A percentile compares a stretch with the other conserved stretches of the same genome.
Evolutionary conservation across 2,329 filamentous ascomycete genomes (phyloP).

Genomic region (Claviceps citrina): DNA sequence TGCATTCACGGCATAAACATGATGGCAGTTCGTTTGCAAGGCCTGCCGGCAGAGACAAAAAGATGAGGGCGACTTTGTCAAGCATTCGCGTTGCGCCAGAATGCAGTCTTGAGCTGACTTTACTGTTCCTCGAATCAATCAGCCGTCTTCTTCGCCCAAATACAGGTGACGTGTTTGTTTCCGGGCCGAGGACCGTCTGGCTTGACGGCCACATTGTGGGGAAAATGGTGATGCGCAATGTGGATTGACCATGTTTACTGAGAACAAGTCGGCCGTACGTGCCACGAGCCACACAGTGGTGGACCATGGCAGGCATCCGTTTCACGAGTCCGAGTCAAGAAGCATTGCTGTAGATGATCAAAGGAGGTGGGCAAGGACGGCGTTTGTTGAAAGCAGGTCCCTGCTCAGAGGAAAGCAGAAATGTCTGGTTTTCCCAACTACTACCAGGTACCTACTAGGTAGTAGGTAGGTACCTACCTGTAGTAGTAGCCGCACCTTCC

Average conservation of each 20-base stretch:
- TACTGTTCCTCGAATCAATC: neutral
- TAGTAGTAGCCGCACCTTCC: neutral
- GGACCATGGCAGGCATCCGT: neutral
- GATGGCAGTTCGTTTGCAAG: neutral
- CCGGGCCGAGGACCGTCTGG: neutral
- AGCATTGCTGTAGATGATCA: neutral
- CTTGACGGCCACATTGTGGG: conserved; percentile 2
- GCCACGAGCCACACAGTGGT: neutral
- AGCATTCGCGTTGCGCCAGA: neutral
- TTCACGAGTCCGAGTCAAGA: neutral
- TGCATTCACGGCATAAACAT: too few relatives aligned
- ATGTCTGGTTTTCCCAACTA: neutral
- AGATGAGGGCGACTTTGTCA: too few relatives aligned
- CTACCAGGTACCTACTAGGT: too few relatives aligned
- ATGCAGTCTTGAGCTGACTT: neutral
- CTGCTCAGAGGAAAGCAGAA: neutral
- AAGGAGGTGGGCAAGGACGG: neutral
- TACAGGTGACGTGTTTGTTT: too few relatives aligned
- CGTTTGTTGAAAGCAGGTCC: neutral
- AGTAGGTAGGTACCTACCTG: too few relatives aligned
- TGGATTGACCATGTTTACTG: too few relatives aligned
- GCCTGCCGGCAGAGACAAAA: neutral
- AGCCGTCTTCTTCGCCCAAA: too few relatives aligned
- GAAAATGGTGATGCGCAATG: too few relatives aligned
- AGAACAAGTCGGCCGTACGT: neutral